Evolutionary conservation across 768 basidiomycete species (phyloP).

Genomic region (Serendipita sp.): DNA sequence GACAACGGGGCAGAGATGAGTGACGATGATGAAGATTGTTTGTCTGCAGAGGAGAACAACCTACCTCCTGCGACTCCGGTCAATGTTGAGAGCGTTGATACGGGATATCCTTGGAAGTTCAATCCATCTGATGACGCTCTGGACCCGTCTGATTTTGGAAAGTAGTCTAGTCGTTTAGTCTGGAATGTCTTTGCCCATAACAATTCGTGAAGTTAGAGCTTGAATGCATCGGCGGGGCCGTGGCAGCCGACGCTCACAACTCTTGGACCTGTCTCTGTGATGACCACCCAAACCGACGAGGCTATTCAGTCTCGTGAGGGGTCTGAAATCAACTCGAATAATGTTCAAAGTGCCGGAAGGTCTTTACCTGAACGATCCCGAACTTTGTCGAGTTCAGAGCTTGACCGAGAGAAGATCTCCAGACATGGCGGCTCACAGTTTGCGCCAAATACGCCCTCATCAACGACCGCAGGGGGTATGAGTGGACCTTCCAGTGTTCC

Average conservation of each 20-base stretch:
- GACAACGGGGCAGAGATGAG: too few relatives aligned
- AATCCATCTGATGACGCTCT: too few relatives aligned
- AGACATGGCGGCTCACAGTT: not conserved
- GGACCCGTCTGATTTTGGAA: too few relatives aligned
- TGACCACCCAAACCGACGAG: not conserved
- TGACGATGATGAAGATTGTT: too few relatives aligned
- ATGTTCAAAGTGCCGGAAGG: not conserved
- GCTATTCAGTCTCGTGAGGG: not conserved
- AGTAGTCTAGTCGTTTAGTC: too few relatives aligned
- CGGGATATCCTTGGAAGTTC: not conserved
- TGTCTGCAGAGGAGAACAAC: too few relatives aligned
- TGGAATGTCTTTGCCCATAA: too few relatives aligned
- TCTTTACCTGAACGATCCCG: not conserved
- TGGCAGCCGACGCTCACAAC: too few relatives aligned
- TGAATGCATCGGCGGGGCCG: too few relatives aligned
- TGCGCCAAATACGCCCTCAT: not conserved
- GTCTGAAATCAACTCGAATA: not conserved
- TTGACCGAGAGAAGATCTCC: not conserved
- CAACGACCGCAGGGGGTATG: not conserved
- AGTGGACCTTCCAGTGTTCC: not conserved
- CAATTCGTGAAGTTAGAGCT: too few relatives aligned
- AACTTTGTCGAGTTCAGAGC: constrained; percentile 1
- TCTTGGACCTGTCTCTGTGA: not conserved
- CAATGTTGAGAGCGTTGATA: not conserved
- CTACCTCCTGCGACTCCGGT: too few relatives aligned